Conservation (phyloP, 495 filamentous ascomycete species). For the Cetradonia linearis region DNA sequence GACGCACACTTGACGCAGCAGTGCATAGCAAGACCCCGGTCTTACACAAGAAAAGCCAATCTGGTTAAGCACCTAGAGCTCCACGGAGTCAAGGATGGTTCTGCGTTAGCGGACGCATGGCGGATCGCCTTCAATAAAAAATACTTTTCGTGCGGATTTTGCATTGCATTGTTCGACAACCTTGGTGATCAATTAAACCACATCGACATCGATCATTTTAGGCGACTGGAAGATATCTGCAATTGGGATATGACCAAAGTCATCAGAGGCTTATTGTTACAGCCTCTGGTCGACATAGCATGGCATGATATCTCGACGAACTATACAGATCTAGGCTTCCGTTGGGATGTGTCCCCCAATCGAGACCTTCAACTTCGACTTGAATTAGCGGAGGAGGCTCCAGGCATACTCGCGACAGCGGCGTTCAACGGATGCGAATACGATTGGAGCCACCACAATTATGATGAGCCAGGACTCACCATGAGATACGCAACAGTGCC, state of each 20-base stretch:
- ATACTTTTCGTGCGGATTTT: slow-evolving; percentile 9
- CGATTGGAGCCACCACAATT: background rate
- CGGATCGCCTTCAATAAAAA: background rate
- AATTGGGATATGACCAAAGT: slow-evolving; percentile 10
- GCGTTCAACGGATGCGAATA: background rate
- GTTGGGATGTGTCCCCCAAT: background rate
- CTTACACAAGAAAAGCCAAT: slow-evolving; percentile 2
- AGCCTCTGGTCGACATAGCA: background rate
- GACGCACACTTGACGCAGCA: background rate
- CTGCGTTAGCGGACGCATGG: slow-evolving; percentile 2
- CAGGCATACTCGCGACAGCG: background rate
- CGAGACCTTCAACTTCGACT: slow-evolving; percentile 7
- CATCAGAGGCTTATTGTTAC: slow-evolving; percentile 3
- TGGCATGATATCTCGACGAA: background rate
- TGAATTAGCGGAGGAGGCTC: background rate
- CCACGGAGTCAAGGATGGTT: background rate
- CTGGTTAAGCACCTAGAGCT: slow-evolving; percentile 5
- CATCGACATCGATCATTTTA: slow-evolving; percentile 11
- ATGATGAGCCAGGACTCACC: background rate
- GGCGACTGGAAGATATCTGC: background rate
- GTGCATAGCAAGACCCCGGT: background rate
- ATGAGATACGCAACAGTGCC: background rate
- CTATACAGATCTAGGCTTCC: background rate
- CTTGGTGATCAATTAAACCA: slow-evolving; percentile 11
- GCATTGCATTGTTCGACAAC: background rate